These are phyloP conservation scores for Scheffersomyces quercinus DNA, from an alignment of 1,139 yeast species.

Conservation along the genomic window DNA sequence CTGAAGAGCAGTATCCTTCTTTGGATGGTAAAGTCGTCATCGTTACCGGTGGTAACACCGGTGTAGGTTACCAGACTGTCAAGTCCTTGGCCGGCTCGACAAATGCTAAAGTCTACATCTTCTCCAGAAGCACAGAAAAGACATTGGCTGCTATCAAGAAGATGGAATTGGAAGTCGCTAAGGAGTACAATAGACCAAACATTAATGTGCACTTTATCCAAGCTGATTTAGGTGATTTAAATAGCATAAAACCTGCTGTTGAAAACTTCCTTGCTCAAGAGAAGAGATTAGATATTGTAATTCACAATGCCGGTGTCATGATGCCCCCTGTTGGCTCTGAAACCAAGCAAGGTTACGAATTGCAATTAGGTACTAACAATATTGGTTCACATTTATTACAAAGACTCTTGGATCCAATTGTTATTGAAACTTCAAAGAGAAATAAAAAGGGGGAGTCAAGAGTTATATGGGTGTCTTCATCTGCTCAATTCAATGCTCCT, in stretches of 20 bases:
- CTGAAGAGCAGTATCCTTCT: slow-evolving; percentile 9
- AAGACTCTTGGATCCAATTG: slow-evolving; percentile 41
- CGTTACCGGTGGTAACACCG: slow-evolving; percentile 25
- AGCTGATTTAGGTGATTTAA: slow-evolving; percentile 47
- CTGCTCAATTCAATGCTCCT: slow-evolving; percentile 37
- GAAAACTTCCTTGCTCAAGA: slow-evolving; percentile 25
- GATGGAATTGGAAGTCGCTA: slow-evolving; percentile 10
- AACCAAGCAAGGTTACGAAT: slow-evolving; percentile 44
- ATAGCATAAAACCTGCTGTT: slow-evolving; percentile 42
- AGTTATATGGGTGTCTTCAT: slow-evolving; percentile 50
- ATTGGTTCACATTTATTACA: slow-evolving; percentile 52
- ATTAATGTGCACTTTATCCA: slow-evolving; percentile 14
- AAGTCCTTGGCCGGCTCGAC: slow-evolving; percentile 11
- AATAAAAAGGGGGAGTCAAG: slow-evolving; percentile 21
- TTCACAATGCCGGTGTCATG: slow-evolving; percentile 55
- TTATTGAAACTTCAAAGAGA: slow-evolving; percentile 30
- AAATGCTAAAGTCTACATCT: slow-evolving; percentile 16
- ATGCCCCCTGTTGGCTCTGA: slow-evolving; percentile 25
- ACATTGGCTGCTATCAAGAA: slow-evolving; percentile 15
- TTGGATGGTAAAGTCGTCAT: slow-evolving; percentile 21
- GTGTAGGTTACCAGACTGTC: slow-evolving; percentile 17
- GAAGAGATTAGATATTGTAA: slow-evolving; percentile 39
- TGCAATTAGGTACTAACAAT: slow-evolving; percentile 50
- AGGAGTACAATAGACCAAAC: slow-evolving; percentile 6
- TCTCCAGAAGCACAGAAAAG: slow-evolving; percentile 19